Evolutionary conservation across 2,329 filamentous ascomycete genomes (phyloP).

Genomic region (Claviceps fusiformis): DNA sequence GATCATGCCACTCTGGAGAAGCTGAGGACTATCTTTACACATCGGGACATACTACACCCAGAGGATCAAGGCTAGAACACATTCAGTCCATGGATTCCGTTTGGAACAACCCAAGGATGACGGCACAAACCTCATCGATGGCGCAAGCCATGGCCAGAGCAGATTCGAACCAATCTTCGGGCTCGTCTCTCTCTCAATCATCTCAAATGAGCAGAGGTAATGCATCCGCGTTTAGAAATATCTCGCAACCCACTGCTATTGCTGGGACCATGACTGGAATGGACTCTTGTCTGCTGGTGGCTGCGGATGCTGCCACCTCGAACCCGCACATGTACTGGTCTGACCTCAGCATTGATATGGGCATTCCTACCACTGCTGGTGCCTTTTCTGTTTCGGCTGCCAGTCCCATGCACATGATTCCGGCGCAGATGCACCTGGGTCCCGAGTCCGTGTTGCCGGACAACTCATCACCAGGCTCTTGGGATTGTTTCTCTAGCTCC

Average conservation of each 20-base stretch:
- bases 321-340: slow-evolving; percentile 38
- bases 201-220: slow-evolving; percentile 40
- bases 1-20: slow-evolving; percentile 37
- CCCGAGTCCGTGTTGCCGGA: slow-evolving; percentile 35
- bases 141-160: slow-evolving; percentile 27
- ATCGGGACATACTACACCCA: slow-evolving; percentile 41
- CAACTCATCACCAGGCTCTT: slow-evolving; percentile 37
- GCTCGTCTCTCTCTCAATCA: slow-evolving; percentile 35
- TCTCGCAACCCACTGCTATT: slow-evolving; percentile 21
- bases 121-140: slow-evolving; percentile 17
- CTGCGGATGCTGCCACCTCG: slow-evolving; percentile 32
- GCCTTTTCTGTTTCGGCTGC: slow-evolving; percentile 29
- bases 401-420: slow-evolving; percentile 38
- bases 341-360: slow-evolving; percentile 30
- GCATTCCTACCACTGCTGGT: slow-evolving; percentile 23
- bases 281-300: slow-evolving; percentile 38
- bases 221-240: slow-evolving; percentile 28
- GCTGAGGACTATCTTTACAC: slow-evolving; percentile 40
- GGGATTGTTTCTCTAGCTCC: slow-evolving; percentile 38
- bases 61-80: slow-evolving; percentile 32
- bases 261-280: slow-evolving; percentile 30
- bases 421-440: slow-evolving; percentile 40
- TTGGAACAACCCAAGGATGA: slow-evolving; percentile 30
- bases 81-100: slow-evolving; percentile 32
- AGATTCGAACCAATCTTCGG: slow-evolving; percentile 24